Evolutionary conservation across 2,329 filamentous ascomycete genomes (phyloP).

Genomic region (Colletotrichum eleusines): DNA sequence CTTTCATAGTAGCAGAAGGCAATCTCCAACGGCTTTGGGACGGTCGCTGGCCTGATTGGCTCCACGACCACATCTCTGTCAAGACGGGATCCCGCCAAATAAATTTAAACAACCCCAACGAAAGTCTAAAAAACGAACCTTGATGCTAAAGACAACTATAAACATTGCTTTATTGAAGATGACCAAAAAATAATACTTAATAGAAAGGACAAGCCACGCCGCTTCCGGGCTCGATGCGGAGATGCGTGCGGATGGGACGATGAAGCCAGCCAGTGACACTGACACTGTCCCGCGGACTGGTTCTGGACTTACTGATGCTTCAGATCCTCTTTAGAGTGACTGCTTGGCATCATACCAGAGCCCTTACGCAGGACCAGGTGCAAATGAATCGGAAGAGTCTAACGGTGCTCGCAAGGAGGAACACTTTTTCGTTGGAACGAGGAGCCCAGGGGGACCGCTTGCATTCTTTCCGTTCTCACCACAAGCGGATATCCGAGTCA

Average conservation of each 20-base stretch:
- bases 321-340: conserved; percentile 6
- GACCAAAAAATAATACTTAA: not conserved
- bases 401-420: too few relatives aligned
- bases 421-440: not conserved
- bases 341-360: not conserved
- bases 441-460: not conserved
- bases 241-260: not conserved
- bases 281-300: not conserved
- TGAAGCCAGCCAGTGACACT: conserved; percentile 1
- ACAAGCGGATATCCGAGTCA: not conserved
- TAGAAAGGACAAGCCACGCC: not conserved
- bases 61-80: too few relatives aligned
- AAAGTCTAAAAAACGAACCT: not conserved
- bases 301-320: not conserved
- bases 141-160: not conserved
- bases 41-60: too few relatives aligned
- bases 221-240: not conserved
- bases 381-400: not conserved
- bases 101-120: not conserved
- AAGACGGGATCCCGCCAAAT: too few relatives aligned
- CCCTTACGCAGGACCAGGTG: not conserved
- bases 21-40: too few relatives aligned
- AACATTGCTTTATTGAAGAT: not conserved
- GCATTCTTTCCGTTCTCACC: not conserved
- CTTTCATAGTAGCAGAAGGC: too few relatives aligned